Conservation (phyloP, 352 stramenopile genomes). For the Globisporangium cystogenes region DNA sequence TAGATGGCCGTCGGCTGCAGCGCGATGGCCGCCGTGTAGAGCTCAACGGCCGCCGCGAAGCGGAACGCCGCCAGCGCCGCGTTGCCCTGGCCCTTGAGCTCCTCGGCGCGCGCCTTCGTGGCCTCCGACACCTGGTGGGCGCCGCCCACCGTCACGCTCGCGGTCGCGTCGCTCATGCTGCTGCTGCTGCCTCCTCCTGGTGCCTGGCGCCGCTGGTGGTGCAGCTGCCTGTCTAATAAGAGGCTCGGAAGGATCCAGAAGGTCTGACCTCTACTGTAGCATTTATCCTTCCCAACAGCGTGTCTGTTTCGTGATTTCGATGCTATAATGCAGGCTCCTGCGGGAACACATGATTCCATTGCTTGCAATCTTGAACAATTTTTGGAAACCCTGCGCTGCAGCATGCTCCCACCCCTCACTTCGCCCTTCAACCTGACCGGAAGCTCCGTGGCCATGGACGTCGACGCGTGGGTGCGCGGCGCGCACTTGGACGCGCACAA, state of each 20-base stretch:
- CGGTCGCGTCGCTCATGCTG: slow-evolving; percentile 21
- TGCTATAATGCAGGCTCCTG: too few relatives aligned
- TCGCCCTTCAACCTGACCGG: not conserved
- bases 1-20: slow-evolving; percentile 89
- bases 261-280: too few relatives aligned
- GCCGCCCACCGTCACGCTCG: slow-evolving; percentile 40
- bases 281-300: too few relatives aligned
- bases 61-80: slow-evolving; percentile 74
- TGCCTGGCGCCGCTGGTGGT: not conserved
- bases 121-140: slow-evolving; percentile 56
- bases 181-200: not conserved
- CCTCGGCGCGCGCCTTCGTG: slow-evolving; percentile 59
- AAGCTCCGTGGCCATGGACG: slow-evolving; percentile 11
- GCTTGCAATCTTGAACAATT: too few relatives aligned
- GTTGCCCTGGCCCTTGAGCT: slow-evolving; percentile 85
- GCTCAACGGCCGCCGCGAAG: slow-evolving; percentile 71
- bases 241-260: too few relatives aligned
- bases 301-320: too few relatives aligned
- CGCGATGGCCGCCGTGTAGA: slow-evolving; percentile 90
- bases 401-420: not conserved
- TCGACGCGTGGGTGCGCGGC: slow-evolving; percentile 12
- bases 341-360: too few relatives aligned
- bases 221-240: not conserved
- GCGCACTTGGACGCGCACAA: not conserved
- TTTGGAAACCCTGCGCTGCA: too few relatives aligned